phyloP scores from a whole-genome alignment of 1,284 basidiomycete species.

The Rhizopogon hawkerae region DNA sequence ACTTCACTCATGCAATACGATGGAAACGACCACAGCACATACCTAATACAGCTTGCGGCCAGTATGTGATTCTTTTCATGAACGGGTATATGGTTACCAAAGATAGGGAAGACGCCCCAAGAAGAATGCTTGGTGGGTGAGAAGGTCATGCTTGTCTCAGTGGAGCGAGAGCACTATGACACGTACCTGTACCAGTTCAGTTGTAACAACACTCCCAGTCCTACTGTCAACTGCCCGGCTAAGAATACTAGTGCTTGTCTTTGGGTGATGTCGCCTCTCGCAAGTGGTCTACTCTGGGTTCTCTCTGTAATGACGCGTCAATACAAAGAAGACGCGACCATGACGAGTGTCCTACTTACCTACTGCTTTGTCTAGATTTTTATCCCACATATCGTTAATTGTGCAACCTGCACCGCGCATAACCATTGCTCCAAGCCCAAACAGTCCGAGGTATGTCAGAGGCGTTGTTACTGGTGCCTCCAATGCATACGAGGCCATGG shows the following conservation, averaged over 20 bases:
- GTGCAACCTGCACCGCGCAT: constrained; percentile 99
- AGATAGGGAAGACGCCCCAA: constrained; percentile 86
- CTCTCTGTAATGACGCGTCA: constrained; percentile 25
- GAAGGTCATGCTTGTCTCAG: neutral
- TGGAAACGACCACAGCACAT: constrained; percentile 16
- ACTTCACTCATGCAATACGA: neutral
- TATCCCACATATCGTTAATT: constrained; percentile 99
- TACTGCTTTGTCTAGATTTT: constrained; percentile 83
- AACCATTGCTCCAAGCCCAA: constrained; percentile 84
- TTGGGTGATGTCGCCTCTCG: constrained; percentile 73
- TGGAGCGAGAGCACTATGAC: neutral
- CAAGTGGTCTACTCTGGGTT: constrained; percentile 52
- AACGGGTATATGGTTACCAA: constrained; percentile 88
- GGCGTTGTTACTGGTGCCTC: constrained; percentile 59
- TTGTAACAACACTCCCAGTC: constrained; percentile 85
- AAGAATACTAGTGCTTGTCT: constrained; percentile 79
- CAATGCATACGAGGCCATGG: constrained; percentile 81
- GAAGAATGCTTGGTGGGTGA: constrained; percentile 56
- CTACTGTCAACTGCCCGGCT: constrained; percentile 73
- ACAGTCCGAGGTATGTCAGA: constrained; percentile 71
- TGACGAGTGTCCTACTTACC: constrained; percentile 47
- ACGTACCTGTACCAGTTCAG: constrained; percentile 89
- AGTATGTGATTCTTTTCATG: constrained; percentile 97
- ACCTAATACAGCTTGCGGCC: constrained; percentile 95
- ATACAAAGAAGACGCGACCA: neutral